Percentiles rank a stretch among this genome's conserved stretches.
Conservation (phyloP, 148 eudicot species). For the Rhododendron molle region DNA sequence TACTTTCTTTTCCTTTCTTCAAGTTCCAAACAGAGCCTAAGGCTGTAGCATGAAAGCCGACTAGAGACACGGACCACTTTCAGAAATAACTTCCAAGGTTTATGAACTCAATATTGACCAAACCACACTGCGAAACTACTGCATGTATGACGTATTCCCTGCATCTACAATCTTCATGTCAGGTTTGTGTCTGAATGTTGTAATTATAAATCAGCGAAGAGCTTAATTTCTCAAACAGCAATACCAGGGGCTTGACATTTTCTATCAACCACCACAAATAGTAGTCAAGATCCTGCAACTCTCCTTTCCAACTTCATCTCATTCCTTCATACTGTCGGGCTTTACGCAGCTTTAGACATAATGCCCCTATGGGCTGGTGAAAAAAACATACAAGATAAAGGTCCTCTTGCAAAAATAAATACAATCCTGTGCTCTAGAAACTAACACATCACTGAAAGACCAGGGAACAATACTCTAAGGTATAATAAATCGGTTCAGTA, state of each 20-base stretch:
- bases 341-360: not conserved
- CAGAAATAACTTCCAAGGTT: not conserved
- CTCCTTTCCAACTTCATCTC: not conserved
- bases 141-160: not conserved
- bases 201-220: not conserved
- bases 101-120: not conserved
- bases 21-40: too few relatives aligned
- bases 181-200: not conserved
- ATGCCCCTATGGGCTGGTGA: not conserved
- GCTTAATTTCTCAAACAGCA: not conserved
- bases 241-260: not conserved
- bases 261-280: slow-evolving; percentile 2
- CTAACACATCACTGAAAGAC: not conserved
- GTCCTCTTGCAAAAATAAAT: not conserved
- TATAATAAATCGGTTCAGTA: not conserved
- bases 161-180: not conserved
- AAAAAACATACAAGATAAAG: not conserved
- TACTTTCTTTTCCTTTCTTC: too few relatives aligned
- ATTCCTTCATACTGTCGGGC: not conserved
- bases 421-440: not conserved
- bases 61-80: not conserved
- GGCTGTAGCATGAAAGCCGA: not conserved
- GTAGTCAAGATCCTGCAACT: not conserved
- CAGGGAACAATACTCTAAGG: not conserved
- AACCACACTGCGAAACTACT: not conserved